A percentile compares a stretch with the other conserved stretches of the same genome.
phyloP scores from a whole-genome alignment of 106 monocot species.

The Dendrobium chrysotoxum region DNA sequence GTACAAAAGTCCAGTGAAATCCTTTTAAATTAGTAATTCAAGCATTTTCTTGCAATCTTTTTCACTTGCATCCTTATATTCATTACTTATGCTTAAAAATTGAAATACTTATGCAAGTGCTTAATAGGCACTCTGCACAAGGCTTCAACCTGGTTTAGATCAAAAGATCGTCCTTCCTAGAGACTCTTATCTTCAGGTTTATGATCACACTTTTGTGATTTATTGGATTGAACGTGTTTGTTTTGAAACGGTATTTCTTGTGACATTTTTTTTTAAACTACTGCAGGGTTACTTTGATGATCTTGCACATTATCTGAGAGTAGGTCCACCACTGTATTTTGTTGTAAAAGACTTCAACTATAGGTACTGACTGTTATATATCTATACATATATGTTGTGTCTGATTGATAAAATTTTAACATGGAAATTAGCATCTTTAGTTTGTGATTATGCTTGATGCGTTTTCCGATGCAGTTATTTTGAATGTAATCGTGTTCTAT shows the following conservation, averaged over 20 bases:
- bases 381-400: neutral
- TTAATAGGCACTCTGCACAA: conserved; percentile 58
- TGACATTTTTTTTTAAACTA: conserved; percentile 8
- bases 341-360: conserved; percentile 92
- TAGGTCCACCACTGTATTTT: conserved; percentile 96
- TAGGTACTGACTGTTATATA: conserved; percentile 35
- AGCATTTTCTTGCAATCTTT: neutral
- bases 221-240: neutral
- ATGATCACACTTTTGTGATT: neutral
- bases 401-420: neutral
- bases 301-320: conserved; percentile 69
- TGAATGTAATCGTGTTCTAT: neutral
- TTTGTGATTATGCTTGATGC: neutral
- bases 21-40: neutral
- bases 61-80: neutral
- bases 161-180: conserved; percentile 83
- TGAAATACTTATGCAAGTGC: neutral
- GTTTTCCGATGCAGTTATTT: neutral
- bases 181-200: conserved; percentile 96
- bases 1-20: neutral
- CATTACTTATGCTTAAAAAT: neutral
- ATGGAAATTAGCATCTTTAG: neutral
- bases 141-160: conserved; percentile 89
- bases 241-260: neutral
- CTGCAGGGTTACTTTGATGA: conserved; percentile 66